These are phyloP conservation scores for Eimeria necatrix DNA, from an alignment of 169 alveolate genomes.

Conservation along the genomic window DNA sequence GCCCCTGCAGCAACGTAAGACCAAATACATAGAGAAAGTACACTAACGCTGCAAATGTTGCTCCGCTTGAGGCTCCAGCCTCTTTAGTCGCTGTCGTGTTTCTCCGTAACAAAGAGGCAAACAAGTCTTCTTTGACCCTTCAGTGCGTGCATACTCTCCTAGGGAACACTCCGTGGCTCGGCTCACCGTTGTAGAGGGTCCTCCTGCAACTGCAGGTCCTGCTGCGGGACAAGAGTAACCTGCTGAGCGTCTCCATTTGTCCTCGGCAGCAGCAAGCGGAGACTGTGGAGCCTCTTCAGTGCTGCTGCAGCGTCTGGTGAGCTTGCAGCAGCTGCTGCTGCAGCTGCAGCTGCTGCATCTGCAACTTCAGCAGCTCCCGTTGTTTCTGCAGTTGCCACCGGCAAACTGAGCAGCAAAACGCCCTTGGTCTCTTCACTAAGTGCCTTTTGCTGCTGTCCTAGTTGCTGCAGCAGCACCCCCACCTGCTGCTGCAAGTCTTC, in stretches of 20 bases:
- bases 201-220: slow-evolving; percentile 39
- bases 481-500: slow-evolving; percentile 36
- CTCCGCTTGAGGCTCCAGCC: background rate
- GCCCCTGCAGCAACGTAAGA: slow-evolving; percentile 14
- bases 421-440: background rate
- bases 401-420: slow-evolving; percentile 39
- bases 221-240: slow-evolving; percentile 25
- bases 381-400: background rate
- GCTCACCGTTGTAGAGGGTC: slow-evolving; percentile 46
- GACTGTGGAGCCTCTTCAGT: slow-evolving; percentile 27
- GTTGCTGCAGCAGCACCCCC: slow-evolving; percentile 56
- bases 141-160: background rate
- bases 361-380: slow-evolving; percentile 17
- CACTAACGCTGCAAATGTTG: background rate
- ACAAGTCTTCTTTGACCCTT: background rate
- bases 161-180: background rate
- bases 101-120: background rate
- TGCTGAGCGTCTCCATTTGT: slow-evolving; percentile 59
- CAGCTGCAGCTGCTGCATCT: slow-evolving; percentile 40
- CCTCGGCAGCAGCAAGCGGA: slow-evolving; percentile 57
- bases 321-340: slow-evolving; percentile 36
- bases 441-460: slow-evolving; percentile 21
- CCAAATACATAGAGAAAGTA: background rate
- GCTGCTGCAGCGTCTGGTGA: slow-evolving; percentile 51
- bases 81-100: background rate